Percentiles rank a stretch among this genome's conserved stretches.
These are phyloP conservation scores for Allodekkera sacchari DNA, from an alignment of 805 yeast species.

Conservation along the genomic window DNA sequence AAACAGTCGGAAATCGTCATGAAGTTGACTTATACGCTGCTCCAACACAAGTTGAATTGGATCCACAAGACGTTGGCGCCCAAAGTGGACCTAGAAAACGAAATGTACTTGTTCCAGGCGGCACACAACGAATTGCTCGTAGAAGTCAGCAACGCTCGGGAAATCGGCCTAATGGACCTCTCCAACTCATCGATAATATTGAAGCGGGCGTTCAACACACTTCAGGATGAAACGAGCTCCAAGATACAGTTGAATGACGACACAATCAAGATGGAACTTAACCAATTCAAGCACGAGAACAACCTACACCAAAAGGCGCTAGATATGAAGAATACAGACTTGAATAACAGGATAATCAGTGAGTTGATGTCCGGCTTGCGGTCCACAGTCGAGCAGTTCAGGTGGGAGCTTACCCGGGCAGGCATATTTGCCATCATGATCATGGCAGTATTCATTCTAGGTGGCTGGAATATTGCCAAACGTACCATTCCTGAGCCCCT, in stretches of 20 bases:
- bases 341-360: conserved; percentile 77
- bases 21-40: conserved; percentile 28
- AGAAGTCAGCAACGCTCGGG: conserved; percentile 68
- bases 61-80: conserved; percentile 42
- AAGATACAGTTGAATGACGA: conserved; percentile 56
- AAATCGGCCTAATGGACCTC: conserved; percentile 56
- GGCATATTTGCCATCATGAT: conserved; percentile 72
- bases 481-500: conserved; percentile 17
- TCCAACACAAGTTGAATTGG: conserved; percentile 34
- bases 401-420: conserved; percentile 91
- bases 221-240: conserved; percentile 68
- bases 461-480: conserved; percentile 38
- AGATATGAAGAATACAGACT: conserved; percentile 66
- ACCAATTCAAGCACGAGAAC: conserved; percentile 81
- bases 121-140: conserved; percentile 82
- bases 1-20: conserved; percentile 55
- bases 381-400: conserved; percentile 76
- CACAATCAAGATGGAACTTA: conserved; percentile 64
- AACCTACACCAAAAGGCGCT: conserved; percentile 64
- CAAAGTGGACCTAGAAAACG: conserved; percentile 73
- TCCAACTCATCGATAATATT: conserved; percentile 59
- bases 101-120: conserved; percentile 80
- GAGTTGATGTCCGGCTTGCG: conserved; percentile 74
- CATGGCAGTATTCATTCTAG: conserved; percentile 54
- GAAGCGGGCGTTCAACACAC: conserved; percentile 62